Evolutionary conservation across 2,329 filamentous ascomycete species (phyloP).

Genomic region (Alternaria longipes): DNA sequence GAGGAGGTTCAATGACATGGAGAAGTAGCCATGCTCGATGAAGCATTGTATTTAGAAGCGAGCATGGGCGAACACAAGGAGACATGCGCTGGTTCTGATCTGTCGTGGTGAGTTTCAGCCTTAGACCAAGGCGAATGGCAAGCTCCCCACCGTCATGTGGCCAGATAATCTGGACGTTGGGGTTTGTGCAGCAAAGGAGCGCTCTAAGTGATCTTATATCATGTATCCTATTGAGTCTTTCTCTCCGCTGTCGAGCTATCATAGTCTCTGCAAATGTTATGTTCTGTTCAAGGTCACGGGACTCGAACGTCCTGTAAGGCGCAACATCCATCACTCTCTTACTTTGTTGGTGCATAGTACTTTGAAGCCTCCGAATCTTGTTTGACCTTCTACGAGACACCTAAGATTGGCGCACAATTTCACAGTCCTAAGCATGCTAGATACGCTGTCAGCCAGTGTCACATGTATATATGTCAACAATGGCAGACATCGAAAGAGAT

Average conservation of each 20-base stretch:
- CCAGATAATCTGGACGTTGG: not conserved
- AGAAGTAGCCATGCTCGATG: not conserved
- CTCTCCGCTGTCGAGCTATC: not conserved
- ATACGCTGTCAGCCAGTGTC: not conserved
- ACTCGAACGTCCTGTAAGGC: too few relatives aligned
- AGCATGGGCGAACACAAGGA: not conserved
- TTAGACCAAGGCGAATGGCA: not conserved
- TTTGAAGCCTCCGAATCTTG: too few relatives aligned
- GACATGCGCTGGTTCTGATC: not conserved
- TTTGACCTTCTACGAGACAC: too few relatives aligned
- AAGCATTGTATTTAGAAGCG: not conserved
- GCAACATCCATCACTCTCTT: too few relatives aligned
- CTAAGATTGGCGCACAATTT: too few relatives aligned
- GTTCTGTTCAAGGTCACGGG: too few relatives aligned
- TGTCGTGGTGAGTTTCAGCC: not conserved
- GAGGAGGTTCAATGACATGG: not conserved
- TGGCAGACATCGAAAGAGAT: not conserved
- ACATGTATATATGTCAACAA: not conserved
- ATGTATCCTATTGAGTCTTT: rapidly evolving
- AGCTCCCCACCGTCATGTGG: not conserved
- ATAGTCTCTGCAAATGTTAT: not conserved
- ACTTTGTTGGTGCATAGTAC: too few relatives aligned
- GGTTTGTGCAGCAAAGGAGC: not conserved
- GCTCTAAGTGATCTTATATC: rapidly evolving
- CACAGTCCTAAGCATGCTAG: too few relatives aligned